Conservation (phyloP, 805 yeast genomes). For the Yamadazyma sp. region DNA sequence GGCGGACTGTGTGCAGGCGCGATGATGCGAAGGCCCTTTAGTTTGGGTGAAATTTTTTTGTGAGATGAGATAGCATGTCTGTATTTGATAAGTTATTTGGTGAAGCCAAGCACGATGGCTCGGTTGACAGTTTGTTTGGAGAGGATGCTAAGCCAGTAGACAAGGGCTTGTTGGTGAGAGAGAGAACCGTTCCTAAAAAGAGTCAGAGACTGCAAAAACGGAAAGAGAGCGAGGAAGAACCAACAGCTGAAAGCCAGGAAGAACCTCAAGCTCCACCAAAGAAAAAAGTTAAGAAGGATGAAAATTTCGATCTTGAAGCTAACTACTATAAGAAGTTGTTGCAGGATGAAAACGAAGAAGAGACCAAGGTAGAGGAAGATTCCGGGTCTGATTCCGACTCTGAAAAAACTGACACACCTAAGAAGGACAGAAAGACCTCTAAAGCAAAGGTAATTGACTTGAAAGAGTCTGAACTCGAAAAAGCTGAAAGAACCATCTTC, state of each 20-base stretch:
- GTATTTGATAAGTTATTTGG: constrained; percentile 37
- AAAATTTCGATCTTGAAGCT: constrained; percentile 53
- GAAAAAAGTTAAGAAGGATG: constrained; percentile 22
- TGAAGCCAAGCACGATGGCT: constrained; percentile 25
- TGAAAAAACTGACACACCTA: constrained; percentile 14
- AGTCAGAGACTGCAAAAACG: neutral
- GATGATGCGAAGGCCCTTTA: too few relatives aligned
- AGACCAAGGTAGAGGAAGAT: constrained; percentile 11
- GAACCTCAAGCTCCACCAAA: constrained; percentile 27
- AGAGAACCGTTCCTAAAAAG: constrained; percentile 19
- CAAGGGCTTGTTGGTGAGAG: constrained; percentile 27
- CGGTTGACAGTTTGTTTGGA: constrained; percentile 32
- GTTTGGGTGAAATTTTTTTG: constrained; percentile 12
- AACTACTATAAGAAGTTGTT: constrained; percentile 53
- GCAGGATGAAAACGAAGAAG: constrained; percentile 17
- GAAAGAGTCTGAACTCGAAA: constrained; percentile 70
- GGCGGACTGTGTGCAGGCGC: constrained; percentile 9
- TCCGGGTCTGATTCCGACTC: constrained; percentile 13
- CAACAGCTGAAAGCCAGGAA: constrained; percentile 30
- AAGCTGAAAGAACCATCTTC: constrained; percentile 82
- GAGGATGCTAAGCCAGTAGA: constrained; percentile 44
- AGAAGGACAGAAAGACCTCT: constrained; percentile 14
- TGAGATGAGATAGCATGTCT: constrained; percentile 31
- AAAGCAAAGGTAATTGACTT: constrained; percentile 55
- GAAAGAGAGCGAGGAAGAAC: neutral